Conservation (phyloP, 2,329 filamentous ascomycete genomes). For the Neonectria coccinea region DNA sequence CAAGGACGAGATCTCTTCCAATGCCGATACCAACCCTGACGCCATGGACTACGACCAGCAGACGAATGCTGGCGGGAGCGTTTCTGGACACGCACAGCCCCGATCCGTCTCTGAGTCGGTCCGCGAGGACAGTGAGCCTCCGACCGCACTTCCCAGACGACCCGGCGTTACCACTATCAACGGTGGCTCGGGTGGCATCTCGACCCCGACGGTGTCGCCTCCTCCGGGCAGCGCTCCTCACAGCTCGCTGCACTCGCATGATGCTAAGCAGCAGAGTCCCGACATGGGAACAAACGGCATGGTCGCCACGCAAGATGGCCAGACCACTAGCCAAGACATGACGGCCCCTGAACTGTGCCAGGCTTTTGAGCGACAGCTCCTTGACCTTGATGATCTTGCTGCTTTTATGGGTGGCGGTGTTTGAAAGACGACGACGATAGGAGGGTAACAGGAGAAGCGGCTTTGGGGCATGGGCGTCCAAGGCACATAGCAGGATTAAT, state of each 20-base stretch:
- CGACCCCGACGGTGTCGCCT: constrained; percentile 62
- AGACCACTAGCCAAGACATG: constrained; percentile 63
- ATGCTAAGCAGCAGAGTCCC: constrained; percentile 54
- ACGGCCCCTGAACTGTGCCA: constrained; percentile 68
- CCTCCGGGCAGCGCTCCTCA: constrained; percentile 47
- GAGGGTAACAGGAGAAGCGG: not conserved
- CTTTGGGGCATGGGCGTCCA: not conserved
- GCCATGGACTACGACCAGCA: constrained; percentile 69
- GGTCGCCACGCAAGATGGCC: constrained; percentile 47
- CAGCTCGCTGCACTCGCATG: constrained; percentile 42
- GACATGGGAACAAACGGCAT: constrained; percentile 49
- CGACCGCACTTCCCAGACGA: constrained; percentile 60
- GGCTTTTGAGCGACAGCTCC: constrained; percentile 69
- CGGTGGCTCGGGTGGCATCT: constrained; percentile 63
- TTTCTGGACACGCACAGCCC: constrained; percentile 48
- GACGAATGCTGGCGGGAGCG: constrained; percentile 36
- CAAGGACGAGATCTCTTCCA: constrained; percentile 68
- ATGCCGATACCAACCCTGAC: constrained; percentile 66
- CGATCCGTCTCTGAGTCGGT: constrained; percentile 56
- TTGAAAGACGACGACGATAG: constrained; percentile 43
- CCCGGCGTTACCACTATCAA: constrained; percentile 70
- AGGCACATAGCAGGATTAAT: constrained; percentile 17
- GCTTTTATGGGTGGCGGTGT: constrained; percentile 73
- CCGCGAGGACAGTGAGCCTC: constrained; percentile 66
- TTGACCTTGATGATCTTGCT: constrained; percentile 71